These are phyloP conservation scores for Polyporus tsugae DNA, from an alignment of 1,284 basidiomycete species.

Conservation along the genomic window DNA sequence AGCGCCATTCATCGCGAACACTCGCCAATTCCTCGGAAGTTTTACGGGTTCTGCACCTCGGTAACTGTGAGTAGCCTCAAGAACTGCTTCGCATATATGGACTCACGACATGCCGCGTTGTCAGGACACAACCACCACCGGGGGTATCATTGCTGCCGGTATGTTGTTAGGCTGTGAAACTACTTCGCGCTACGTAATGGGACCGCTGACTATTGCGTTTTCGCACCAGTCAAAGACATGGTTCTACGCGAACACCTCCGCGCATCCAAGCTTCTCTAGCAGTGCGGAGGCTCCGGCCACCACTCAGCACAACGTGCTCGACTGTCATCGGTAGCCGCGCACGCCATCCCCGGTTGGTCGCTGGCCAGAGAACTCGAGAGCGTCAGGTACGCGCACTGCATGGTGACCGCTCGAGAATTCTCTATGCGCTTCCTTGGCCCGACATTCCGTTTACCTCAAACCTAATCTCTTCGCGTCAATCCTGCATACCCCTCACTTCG, in stretches of 20 bases:
- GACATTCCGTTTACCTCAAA: constrained; percentile 8
- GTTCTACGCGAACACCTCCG: constrained; percentile 70
- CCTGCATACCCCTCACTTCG: background rate
- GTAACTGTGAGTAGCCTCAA: constrained; percentile 61
- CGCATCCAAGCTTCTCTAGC: constrained; percentile 41
- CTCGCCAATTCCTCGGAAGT: constrained; percentile 77
- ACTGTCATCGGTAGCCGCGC: background rate
- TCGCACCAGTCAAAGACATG: constrained; percentile 66
- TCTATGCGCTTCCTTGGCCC: constrained; percentile 6
- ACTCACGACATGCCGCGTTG: background rate
- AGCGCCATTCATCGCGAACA: constrained; percentile 80
- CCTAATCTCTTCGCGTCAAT: constrained; percentile 4
- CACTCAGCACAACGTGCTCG: background rate
- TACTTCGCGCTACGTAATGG: background rate
- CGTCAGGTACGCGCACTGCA: constrained; percentile 3
- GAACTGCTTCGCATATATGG: background rate
- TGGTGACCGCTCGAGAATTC: background rate
- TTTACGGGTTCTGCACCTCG: constrained; percentile 82
- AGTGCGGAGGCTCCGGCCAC: background rate
- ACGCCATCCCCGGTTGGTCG: background rate
- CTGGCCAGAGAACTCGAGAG: background rate
- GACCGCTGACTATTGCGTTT: constrained; percentile 9
- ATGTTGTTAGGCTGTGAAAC: constrained; percentile 34
- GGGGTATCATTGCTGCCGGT: constrained; percentile 82
- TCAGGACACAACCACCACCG: constrained; percentile 76